Base-by-base conservation (phyloP, 2,329 filamentous ascomycete species). In the Zymoseptoria tritici region DNA sequence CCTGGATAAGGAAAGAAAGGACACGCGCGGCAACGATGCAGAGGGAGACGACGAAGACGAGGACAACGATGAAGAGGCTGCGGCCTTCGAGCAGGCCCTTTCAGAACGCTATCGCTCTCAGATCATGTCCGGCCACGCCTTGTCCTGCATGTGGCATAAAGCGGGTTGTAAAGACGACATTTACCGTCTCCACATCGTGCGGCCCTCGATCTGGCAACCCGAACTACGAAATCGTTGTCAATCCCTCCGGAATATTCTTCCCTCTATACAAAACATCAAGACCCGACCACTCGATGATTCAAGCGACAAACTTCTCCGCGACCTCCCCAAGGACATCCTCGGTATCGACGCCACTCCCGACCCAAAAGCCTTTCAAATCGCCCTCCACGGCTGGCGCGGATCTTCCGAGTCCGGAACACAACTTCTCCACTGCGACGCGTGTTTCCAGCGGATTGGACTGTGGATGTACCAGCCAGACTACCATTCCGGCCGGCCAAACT, bases 381-480 rank as follows among this genome's bases (percentile, higher is more conserved):
- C 78, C 2, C 67, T 80, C 20, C 78, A 77, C 61, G 79, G 79
- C 61, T 81, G 79, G 79, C 70, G 71, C n/a, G 78, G 76, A 75
- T 80, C 71, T 75, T 85, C 68, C 74, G 86, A 71, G 58, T 77
- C 84, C 1, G 83, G 88, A 21, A 85, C 87, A 49, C 88, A 90
- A 61, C 83, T 93, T 16, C 86, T 89, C 5, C 86, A 85, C 4
- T 99, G 94, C 73, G 83, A 87, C 60, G 89, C 90, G 20, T 99
- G 94, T 72, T 89, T 96, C 70, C 86, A 94, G 60, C 85, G 92
- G 1, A 80, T 97, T 0, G 94, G 94, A 0, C 80, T 99, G 2
- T 99, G 94, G 94, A 88, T 99, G 79, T 97, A 96, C 73, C 73
- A 91, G 87, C 73, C 83, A 84, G 67, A 82, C 49, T 73, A 74